Base-by-base conservation (phyloP, 345 rosid genomes). In the Eucalyptus pauciflora region DNA sequence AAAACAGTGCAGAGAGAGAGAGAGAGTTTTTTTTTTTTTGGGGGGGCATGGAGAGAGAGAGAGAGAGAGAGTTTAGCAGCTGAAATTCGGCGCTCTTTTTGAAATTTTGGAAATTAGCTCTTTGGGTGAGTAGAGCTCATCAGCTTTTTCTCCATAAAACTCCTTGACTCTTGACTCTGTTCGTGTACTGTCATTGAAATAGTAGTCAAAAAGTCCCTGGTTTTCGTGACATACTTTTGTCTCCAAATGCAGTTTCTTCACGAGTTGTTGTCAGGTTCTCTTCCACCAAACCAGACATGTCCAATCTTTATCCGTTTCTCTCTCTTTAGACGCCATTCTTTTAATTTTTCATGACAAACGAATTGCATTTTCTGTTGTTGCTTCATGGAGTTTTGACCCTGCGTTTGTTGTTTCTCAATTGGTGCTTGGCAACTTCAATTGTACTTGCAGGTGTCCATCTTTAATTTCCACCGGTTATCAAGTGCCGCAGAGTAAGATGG, bases 221-320 rank as follows among this genome's bases (percentile, higher is more conserved):
- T 76, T 76, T 41, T 20, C 48, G 48, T 20, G 48, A 76, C 85
- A 41, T 41, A 16, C 48, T 94, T 94, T 96, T 96, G 97, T 94
- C 95, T 87, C 93, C 94, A 94, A 94, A 92, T 91, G 92, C 94
- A 93, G 93, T 51, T 93, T 95, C 93, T 92, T 93, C 97, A 94
- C 96, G 96, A 96, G 97, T 93, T 88, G 91, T 93, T 94, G 98
- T 96, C 96, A 96, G 99, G 91, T 91, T 81, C 37, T 6, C 83
- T 90, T 56, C 87, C 87, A 87, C 89, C 91, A 69, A 86, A 90
- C 89, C 45, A 17, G 62, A 51, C 13, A 86, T 86, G 45, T 43
- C 88, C 86, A 90, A 88, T 90, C 88, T 92, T 87, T 90, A 80
- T 79, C 52, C 88, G 7, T 76, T 41, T 67, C 69, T 90, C 83